Evolutionary conservation across 1,284 basidiomycete species (phyloP).

Genomic region (Trametes hirsuta): DNA sequence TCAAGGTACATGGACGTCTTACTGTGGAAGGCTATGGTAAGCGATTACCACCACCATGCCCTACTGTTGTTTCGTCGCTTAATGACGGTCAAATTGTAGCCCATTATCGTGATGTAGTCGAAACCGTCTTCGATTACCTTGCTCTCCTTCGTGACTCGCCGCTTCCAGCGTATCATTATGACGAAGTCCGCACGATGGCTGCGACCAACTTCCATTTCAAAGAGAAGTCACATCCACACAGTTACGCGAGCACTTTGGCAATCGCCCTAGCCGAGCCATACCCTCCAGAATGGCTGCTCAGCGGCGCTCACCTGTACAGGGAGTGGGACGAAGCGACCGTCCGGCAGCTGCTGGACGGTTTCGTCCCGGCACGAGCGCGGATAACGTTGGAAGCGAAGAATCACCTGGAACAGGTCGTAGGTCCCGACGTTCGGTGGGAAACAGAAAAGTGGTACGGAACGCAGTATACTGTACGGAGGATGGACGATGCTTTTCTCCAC

Average conservation of each 20-base stretch:
- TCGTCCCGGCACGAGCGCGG: slow-evolving; percentile 44
- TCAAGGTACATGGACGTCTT: slow-evolving; percentile 59
- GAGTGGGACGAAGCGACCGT: slow-evolving; percentile 30
- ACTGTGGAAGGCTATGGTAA: slow-evolving; percentile 62
- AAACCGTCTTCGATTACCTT: slow-evolving; percentile 64
- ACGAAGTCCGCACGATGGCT: slow-evolving; percentile 59
- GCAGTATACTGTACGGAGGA: slow-evolving; percentile 47
- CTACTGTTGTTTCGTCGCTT: neutral
- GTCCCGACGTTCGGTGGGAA: slow-evolving; percentile 44
- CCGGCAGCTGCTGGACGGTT: slow-evolving; percentile 17
- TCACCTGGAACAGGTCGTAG: slow-evolving; percentile 36
- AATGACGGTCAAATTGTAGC: slow-evolving; percentile 32
- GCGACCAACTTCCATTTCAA: slow-evolving; percentile 64
- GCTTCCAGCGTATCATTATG: slow-evolving; percentile 54
- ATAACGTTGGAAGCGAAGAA: slow-evolving; percentile 48
- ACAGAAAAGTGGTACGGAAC: slow-evolving; percentile 58
- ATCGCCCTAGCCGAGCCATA: slow-evolving; percentile 25
- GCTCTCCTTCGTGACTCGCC: slow-evolving; percentile 48
- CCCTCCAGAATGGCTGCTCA: slow-evolving; percentile 27
- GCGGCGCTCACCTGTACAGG: slow-evolving; percentile 20
- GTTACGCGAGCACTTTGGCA: slow-evolving; percentile 26
- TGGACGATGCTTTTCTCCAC: slow-evolving; percentile 45
- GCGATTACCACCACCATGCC: slow-evolving; percentile 19
- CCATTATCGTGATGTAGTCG: slow-evolving; percentile 58
- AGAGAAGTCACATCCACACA: slow-evolving; percentile 47